These are phyloP conservation scores for Microdochium bolleyi DNA, from an alignment of 2,329 filamentous ascomycete species.

Conservation along the genomic window DNA sequence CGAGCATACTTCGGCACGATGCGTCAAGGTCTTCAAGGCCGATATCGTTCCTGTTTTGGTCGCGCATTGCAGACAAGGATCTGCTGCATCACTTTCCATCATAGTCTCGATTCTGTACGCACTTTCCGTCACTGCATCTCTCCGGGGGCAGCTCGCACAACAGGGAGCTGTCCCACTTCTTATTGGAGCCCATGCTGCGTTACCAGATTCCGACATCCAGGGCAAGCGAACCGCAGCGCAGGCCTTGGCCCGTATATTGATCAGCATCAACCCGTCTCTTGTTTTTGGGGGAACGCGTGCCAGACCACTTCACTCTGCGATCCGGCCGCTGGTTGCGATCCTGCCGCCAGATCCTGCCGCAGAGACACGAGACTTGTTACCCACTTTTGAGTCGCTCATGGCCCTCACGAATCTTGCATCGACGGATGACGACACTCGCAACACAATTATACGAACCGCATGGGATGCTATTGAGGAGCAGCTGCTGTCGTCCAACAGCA, in stretches of 20 bases:
- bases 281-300: constrained; percentile 75
- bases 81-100: constrained; percentile 61
- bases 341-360: constrained; percentile 56
- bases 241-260: constrained; percentile 75
- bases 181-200: constrained; percentile 59
- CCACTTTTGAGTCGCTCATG: constrained; percentile 83
- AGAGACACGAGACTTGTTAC: constrained; percentile 69
- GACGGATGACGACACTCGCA: constrained; percentile 57
- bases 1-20: constrained; percentile 65
- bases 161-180: constrained; percentile 89
- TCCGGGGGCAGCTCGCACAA: constrained; percentile 76
- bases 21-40: constrained; percentile 69
- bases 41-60: constrained; percentile 72
- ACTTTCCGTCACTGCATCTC: constrained; percentile 63
- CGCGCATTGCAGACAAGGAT: constrained; percentile 65
- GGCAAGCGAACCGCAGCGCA: constrained; percentile 60
- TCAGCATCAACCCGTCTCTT: constrained; percentile 76
- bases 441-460: constrained; percentile 62
- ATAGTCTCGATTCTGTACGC: constrained; percentile 71
- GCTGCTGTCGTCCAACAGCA: constrained; percentile 65
- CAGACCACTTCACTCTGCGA: constrained; percentile 67
- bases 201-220: constrained; percentile 41
- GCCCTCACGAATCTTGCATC: constrained; percentile 92
- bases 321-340: constrained; percentile 72
- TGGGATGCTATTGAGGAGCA: constrained; percentile 78